phyloP scores from a whole-genome alignment of 208 protist genomes.

The Leishmania arabica region DNA sequence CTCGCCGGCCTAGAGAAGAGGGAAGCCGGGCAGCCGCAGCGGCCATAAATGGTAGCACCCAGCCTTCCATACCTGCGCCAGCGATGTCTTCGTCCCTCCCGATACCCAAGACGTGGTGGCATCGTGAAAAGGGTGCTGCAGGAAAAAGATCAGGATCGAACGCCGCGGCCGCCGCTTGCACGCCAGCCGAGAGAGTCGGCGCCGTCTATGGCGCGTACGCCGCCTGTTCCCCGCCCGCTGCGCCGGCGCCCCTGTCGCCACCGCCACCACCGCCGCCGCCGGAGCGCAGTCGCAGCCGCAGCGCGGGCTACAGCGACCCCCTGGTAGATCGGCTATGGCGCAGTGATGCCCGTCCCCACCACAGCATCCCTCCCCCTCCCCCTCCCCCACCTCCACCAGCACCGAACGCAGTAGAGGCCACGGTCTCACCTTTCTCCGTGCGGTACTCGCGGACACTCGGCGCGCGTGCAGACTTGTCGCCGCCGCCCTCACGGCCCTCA shows the following conservation, averaged over 20 bases:
- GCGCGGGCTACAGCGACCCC: slow-evolving; percentile 16
- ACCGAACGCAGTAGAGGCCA: neutral
- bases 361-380: slow-evolving; percentile 11
- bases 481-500: neutral
- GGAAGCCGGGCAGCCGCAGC: neutral
- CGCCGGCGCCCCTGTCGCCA: neutral
- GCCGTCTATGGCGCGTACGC: neutral
- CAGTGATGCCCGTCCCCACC: slow-evolving; percentile 1
- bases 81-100: neutral
- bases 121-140: neutral
- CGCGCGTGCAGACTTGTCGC: neutral
- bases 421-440: slow-evolving; percentile 1
- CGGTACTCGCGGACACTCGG: slow-evolving; percentile 7
- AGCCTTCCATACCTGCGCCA: neutral
- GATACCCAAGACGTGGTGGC: neutral
- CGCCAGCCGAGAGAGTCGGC: neutral
- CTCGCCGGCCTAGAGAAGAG: slow-evolving; percentile 10
- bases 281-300: slow-evolving; percentile 16
- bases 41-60: neutral
- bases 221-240: neutral
- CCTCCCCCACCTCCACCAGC: slow-evolving; percentile 14
- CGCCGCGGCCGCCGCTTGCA: neutral
- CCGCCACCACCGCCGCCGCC: slow-evolving; percentile 18
- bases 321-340: slow-evolving; percentile 4
- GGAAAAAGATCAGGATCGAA: neutral